Percentiles rank a stretch among this genome's conserved stretches.
These are phyloP conservation scores for Globisporangium rhizosaccharum DNA, from an alignment of 352 stramenopile genomes.

Conservation along the genomic window DNA sequence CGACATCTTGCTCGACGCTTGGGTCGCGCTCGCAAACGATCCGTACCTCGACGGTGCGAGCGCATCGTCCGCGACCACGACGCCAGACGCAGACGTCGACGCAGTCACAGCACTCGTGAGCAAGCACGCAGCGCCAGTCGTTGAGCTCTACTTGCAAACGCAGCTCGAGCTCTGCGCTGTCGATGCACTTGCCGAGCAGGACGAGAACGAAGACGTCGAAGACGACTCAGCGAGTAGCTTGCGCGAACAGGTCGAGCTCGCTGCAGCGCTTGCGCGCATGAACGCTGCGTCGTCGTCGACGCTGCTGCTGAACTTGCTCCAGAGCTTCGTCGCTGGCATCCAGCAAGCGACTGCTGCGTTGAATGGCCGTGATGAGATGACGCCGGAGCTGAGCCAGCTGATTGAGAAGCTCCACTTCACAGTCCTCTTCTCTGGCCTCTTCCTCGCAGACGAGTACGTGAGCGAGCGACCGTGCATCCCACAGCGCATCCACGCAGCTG, in stretches of 20 bases:
- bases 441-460: slow-evolving; percentile 75
- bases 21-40: slow-evolving; percentile 66
- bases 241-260: slow-evolving; percentile 67
- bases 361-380: slow-evolving; percentile 49
- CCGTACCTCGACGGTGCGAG: slow-evolving; percentile 31
- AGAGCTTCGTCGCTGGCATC: slow-evolving; percentile 45
- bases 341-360: slow-evolving; percentile 39
- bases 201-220: slow-evolving; percentile 84
- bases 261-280: slow-evolving; percentile 58
- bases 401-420: slow-evolving; percentile 81
- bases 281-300: slow-evolving; percentile 47
- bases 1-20: slow-evolving; percentile 76
- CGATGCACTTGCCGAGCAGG: slow-evolving; percentile 59
- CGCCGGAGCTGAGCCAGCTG: slow-evolving; percentile 48
- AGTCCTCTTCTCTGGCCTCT: slow-evolving; percentile 67
- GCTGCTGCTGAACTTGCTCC: slow-evolving; percentile 54
- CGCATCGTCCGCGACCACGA: slow-evolving; percentile 7
- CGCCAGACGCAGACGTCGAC: slow-evolving; percentile 20
- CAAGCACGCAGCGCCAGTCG: slow-evolving; percentile 52
- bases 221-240: slow-evolving; percentile 60
- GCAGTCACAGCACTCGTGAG: slow-evolving; percentile 38
- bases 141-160: slow-evolving; percentile 73
- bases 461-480: slow-evolving; percentile 73
- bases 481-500: slow-evolving; percentile 37
- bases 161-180: slow-evolving; percentile 65